Conservation (phyloP, 2,329 filamentous ascomycete genomes). For the Seiridium unicorne region DNA sequence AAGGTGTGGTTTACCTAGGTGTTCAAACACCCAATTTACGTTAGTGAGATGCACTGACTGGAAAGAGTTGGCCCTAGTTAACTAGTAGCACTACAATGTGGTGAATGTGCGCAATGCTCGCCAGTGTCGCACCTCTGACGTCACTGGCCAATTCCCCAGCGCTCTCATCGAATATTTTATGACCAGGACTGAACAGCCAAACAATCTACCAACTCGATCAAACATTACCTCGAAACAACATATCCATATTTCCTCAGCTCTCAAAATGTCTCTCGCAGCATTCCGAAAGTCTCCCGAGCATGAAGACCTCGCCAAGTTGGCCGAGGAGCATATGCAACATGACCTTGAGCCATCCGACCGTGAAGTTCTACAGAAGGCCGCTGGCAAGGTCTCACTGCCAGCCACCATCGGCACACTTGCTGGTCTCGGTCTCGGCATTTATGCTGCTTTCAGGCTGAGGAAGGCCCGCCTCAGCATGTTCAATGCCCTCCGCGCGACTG, state of each 20-base stretch:
- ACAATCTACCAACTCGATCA: neutral
- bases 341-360: slow-evolving; percentile 56
- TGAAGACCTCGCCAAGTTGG: slow-evolving; percentile 52
- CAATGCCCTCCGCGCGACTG: slow-evolving; percentile 56
- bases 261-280: slow-evolving; percentile 27
- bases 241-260: neutral
- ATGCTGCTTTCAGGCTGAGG: slow-evolving; percentile 56
- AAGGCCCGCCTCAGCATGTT: slow-evolving; percentile 57
- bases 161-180: no score
- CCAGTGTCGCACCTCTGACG: neutral
- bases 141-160: neutral
- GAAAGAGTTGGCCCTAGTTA: no score
- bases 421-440: slow-evolving; percentile 58
- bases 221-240: neutral
- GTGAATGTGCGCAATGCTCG: no score
- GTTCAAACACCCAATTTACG: no score
- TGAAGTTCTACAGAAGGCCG: slow-evolving; percentile 53
- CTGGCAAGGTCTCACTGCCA: slow-evolving; percentile 51
- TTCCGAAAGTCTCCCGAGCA: slow-evolving; percentile 31
- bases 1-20: no score
- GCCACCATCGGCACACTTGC: slow-evolving; percentile 58
- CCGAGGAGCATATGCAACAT: slow-evolving; percentile 56
- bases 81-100: no score
- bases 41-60: no score
- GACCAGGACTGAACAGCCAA: neutral